Percentiles rank a stretch among this genome's conserved stretches.
Evolutionary conservation across 305 asterid genomes (phyloP).

Genomic region (Solanum hybrid): DNA sequence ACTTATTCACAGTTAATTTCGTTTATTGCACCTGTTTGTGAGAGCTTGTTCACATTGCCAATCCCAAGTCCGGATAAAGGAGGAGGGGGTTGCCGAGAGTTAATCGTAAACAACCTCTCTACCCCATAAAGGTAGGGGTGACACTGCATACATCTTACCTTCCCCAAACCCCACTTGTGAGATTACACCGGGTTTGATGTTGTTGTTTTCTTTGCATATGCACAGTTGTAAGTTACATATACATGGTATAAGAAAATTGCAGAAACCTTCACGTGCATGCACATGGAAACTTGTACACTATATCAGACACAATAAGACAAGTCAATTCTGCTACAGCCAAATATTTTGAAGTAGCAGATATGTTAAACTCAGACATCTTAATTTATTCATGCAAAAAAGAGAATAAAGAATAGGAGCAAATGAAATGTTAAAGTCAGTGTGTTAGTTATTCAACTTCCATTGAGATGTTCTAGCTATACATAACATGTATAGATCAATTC

Average conservation of each 20-base stretch:
- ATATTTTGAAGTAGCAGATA: neutral
- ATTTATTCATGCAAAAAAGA: neutral
- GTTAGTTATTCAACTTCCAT: neutral
- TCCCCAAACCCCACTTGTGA: neutral
- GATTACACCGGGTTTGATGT: neutral
- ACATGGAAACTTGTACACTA: neutral
- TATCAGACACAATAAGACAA: neutral
- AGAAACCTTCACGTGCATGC: neutral
- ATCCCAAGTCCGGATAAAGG: neutral
- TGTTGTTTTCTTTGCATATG: neutral
- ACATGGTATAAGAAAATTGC: neutral
- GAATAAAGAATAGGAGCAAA: neutral
- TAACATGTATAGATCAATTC: neutral
- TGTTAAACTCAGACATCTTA: neutral
- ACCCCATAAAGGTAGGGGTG: neutral
- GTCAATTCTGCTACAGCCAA: neutral
- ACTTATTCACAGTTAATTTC: neutral
- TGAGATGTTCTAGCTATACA: constrained; percentile 1
- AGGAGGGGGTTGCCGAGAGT: neutral
- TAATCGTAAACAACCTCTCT: neutral
- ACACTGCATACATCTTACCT: neutral
- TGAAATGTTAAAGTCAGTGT: neutral
- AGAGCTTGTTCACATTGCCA: neutral
- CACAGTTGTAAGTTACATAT: neutral
- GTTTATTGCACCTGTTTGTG: neutral